Conservation (phyloP, 768 basidiomycete species). For the Pleurotus salmoneostramineus region DNA sequence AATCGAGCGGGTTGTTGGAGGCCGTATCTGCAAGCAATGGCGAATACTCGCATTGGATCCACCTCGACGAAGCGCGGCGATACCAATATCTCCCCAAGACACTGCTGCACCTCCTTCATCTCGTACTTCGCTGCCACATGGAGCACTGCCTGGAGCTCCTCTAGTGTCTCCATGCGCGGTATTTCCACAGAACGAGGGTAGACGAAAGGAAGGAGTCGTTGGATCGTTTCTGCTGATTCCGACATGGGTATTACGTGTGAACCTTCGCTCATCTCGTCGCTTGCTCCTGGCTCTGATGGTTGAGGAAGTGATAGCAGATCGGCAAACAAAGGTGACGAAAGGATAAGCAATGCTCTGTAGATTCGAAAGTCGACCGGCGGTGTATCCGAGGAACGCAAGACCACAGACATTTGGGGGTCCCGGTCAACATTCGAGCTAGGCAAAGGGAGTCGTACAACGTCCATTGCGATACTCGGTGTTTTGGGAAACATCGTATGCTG, state of each 20-base stretch:
- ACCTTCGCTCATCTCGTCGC: conserved; percentile 23
- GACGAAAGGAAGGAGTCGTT: conserved; percentile 40
- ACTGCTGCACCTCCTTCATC: conserved; percentile 17
- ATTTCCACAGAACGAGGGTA: conserved; percentile 32
- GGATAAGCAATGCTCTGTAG: conserved; percentile 48
- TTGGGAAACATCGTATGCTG: not conserved
- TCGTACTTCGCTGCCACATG: conserved; percentile 18
- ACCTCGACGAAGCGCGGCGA: conserved; percentile 11
- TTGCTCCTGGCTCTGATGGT: conserved; percentile 23
- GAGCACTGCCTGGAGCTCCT: conserved; percentile 12
- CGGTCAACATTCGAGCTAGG: conserved; percentile 21
- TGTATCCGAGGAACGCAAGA: conserved; percentile 50
- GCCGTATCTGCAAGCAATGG: conserved; percentile 13
- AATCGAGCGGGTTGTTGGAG: conserved; percentile 11
- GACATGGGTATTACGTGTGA: conserved; percentile 43
- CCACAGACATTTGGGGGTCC: conserved; percentile 36
- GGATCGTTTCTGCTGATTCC: conserved; percentile 38
- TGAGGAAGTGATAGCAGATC: conserved; percentile 52
- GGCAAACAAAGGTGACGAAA: conserved; percentile 57
- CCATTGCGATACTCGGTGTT: not conserved
- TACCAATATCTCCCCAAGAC: conserved; percentile 12
- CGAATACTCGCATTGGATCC: conserved; percentile 17
- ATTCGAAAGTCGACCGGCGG: conserved; percentile 40
- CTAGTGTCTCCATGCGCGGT: conserved; percentile 4
- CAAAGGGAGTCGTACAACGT: not conserved